A percentile compares a stretch with the other conserved stretches of the same genome.
These are phyloP conservation scores for Metschnikowia kunwiensis DNA, from an alignment of 805 yeast genomes.

Conservation along the genomic window DNA sequence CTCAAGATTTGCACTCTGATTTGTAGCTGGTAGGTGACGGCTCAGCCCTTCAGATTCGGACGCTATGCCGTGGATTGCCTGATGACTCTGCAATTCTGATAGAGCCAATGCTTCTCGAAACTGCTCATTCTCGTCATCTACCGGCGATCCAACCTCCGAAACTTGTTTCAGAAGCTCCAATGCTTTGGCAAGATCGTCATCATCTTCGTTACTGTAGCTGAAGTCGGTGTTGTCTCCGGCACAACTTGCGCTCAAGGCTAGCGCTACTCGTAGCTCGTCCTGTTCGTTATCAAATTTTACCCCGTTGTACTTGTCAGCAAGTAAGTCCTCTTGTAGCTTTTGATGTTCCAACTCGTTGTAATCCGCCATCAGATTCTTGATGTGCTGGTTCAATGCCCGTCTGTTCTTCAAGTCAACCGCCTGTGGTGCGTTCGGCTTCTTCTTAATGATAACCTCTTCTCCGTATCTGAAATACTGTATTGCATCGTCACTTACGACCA, in stretches of 20 bases:
- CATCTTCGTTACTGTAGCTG: constrained; percentile 15
- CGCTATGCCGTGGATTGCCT: constrained; percentile 11
- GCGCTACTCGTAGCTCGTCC: constrained; percentile 27
- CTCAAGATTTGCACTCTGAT: background rate
- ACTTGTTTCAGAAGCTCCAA: constrained; percentile 11
- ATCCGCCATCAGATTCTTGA: constrained; percentile 36
- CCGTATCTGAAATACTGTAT: constrained; percentile 20
- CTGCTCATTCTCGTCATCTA: background rate
- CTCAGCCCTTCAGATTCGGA: constrained; percentile 4
- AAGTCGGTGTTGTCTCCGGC: constrained; percentile 8
- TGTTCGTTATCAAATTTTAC: constrained; percentile 25
- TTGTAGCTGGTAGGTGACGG: background rate
- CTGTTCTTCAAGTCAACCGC: constrained; percentile 13
- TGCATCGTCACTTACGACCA: constrained; percentile 18
- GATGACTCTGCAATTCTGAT: constrained; percentile 7
- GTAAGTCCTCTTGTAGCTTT: constrained; percentile 20
- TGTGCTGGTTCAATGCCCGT: constrained; percentile 19
- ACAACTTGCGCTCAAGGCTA: constrained; percentile 22
- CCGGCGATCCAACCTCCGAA: background rate
- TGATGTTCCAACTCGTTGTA: constrained; percentile 30
- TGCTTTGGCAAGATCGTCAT: constrained; percentile 30
- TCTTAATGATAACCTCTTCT: constrained; percentile 8
- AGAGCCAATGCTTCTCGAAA: constrained; percentile 6
- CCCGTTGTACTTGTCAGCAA: constrained; percentile 49
- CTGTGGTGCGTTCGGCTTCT: constrained; percentile 18